Evolutionary conservation across 345 rosid species (phyloP).

Genomic region (Alliaria petiolata): DNA sequence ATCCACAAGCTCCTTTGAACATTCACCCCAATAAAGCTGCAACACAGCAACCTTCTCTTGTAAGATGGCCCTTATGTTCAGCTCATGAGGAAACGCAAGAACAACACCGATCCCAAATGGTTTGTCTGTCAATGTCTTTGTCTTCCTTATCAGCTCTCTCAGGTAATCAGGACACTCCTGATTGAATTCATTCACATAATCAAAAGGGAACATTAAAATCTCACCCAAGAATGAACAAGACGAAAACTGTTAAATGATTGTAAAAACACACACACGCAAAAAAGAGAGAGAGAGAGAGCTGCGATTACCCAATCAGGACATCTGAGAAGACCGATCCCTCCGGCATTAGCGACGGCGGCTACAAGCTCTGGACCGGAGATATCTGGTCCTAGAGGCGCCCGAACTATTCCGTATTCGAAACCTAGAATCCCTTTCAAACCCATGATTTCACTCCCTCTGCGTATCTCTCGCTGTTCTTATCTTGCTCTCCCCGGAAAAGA

Average conservation of each 20-base stretch:
- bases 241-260: too few relatives aligned
- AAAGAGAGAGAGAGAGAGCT: neutral
- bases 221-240: neutral
- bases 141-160: slow-evolving; percentile 61
- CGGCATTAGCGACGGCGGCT: slow-evolving; percentile 88
- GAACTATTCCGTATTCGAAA: slow-evolving; percentile 73
- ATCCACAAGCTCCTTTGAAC: slow-evolving; percentile 57
- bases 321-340: slow-evolving; percentile 81
- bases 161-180: slow-evolving; percentile 74
- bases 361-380: slow-evolving; percentile 87
- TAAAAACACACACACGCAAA: neutral
- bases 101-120: slow-evolving; percentile 79
- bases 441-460: slow-evolving; percentile 34
- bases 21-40: slow-evolving; percentile 84
- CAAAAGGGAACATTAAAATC: neutral
- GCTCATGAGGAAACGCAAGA: slow-evolving; percentile 74
- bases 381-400: slow-evolving; percentile 88
- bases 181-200: neutral
- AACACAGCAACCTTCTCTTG: slow-evolving; percentile 74
- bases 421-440: slow-evolving; percentile 83
- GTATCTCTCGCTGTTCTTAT: neutral
- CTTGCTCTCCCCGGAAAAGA: neutral
- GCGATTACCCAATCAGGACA: slow-evolving; percentile 74
- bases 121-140: slow-evolving; percentile 59
- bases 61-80: slow-evolving; percentile 59